These are phyloP conservation scores for Marasmius sp. DNA, from an alignment of 1,284 basidiomycete genomes.

Conservation along the genomic window DNA sequence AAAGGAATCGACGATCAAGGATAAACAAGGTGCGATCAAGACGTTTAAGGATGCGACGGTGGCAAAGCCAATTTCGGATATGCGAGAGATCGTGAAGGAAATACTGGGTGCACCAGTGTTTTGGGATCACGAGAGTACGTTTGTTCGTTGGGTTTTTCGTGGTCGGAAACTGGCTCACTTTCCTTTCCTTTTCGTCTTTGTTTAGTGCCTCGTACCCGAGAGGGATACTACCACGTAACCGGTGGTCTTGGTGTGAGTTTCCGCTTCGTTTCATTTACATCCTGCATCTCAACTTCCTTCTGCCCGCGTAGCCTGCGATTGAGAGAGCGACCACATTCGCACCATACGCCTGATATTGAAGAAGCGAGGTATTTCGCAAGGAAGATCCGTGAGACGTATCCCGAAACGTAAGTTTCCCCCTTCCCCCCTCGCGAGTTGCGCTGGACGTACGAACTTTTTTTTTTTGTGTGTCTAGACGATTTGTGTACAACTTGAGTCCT, in stretches of 20 bases:
- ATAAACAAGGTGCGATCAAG: no score
- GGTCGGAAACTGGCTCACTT: conserved; percentile 4
- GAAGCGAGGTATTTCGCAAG: conserved; percentile 81
- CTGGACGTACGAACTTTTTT: not conserved
- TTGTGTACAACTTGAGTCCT: conserved; percentile 93
- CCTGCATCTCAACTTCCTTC: not conserved
- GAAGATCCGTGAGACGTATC: conserved; percentile 70
- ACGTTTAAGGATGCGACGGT: no score
- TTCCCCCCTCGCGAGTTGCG: conserved; percentile 1
- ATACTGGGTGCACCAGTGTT: no score
- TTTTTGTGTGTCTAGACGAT: no score
- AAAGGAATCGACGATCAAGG: no score
- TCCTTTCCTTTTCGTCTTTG: no score
- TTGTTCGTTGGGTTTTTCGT: no score
- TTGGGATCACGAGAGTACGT: conserved; percentile 89
- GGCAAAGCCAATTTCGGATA: no score
- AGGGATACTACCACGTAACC: conserved; percentile 90
- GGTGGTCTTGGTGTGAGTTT: conserved; percentile 68
- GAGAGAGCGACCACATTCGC: conserved; percentile 81
- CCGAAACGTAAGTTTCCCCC: conserved; percentile 59
- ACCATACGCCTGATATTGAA: conserved; percentile 75
- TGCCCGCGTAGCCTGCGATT: conserved; percentile 66
- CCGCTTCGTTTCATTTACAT: conserved; percentile 4
- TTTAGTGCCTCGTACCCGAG: conserved; percentile 87
- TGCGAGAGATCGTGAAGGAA: no score